A percentile compares a stretch with the other conserved stretches of the same genome.
Conservation (phyloP, 2,329 filamentous ascomycete species). For the Alternaria consortialis region DNA sequence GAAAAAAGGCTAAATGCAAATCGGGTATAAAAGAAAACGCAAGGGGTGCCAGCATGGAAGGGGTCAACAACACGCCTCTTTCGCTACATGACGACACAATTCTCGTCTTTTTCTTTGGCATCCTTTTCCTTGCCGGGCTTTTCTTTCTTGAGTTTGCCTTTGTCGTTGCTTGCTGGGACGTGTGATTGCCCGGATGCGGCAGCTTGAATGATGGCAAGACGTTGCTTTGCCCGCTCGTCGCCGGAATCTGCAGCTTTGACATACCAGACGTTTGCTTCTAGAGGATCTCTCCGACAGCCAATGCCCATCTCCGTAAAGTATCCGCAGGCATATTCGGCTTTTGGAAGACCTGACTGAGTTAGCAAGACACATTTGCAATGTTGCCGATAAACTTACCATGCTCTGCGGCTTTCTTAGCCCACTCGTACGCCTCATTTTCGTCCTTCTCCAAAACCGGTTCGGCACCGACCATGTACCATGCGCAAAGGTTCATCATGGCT, state of each 20-base stretch:
- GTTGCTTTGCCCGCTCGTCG: conserved; percentile 86
- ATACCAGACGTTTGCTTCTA: conserved; percentile 98
- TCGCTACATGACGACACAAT: conserved; percentile 50
- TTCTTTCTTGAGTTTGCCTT: conserved; percentile 40
- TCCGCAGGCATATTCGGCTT: conserved; percentile 92
- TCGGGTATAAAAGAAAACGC: conserved; percentile 7
- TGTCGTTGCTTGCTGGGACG: conserved; percentile 27
- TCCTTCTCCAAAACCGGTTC: conserved; percentile 93
- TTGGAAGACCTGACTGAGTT: conserved; percentile 62
- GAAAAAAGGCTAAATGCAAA: background rate
- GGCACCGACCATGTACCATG: conserved; percentile 97
- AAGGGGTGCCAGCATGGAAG: background rate
- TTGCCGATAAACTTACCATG: conserved; percentile 68
- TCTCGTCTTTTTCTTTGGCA: conserved; percentile 44
- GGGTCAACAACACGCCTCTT: background rate
- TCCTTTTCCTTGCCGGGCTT: conserved; percentile 43
- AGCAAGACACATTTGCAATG: conserved; percentile 9
- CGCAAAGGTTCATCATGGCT: conserved; percentile 98
- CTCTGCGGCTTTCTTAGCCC: conserved; percentile 87
- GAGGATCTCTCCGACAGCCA: conserved; percentile 89
- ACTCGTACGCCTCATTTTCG: conserved; percentile 95
- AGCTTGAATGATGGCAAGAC: conserved; percentile 84
- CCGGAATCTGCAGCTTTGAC: conserved; percentile 93
- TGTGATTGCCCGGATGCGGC: conserved; percentile 70
- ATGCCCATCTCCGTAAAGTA: conserved; percentile 99